Base-by-base conservation (phyloP, 2,329 filamentous ascomycete species). In the Alternaria panax region DNA sequence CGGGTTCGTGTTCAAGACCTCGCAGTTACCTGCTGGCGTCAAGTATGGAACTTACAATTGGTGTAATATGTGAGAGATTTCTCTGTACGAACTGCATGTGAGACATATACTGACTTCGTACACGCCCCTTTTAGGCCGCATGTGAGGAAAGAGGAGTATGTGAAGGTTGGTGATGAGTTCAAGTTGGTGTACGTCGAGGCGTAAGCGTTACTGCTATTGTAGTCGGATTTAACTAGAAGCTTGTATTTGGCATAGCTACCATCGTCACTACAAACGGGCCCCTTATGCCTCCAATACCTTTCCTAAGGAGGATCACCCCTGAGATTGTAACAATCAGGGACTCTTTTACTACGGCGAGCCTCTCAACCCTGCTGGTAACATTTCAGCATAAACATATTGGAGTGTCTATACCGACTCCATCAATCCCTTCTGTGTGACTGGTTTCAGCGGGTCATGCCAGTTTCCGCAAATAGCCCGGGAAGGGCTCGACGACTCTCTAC, bases 31-130 rank as follows among this genome's bases (percentile, higher is more conserved):
- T 0, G 79, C 82, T 54, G 71, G 73, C 7, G 72, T 77, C 0
- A 67, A 81, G 36, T 89, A 91, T 76, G 86, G 87, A 6, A 83
- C 80, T 1, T 93, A 93, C 78, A 92, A 94, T 75, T 94, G 84
- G 83, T 95, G 92, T 78, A 93, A 95, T 72, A 95, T 95, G 91
- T n/a, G n/a, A n/a, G n/a, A n/a, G n/a, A n/a, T n/a, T n/a, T n/a
- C n/a, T n/a, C n/a, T n/a, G n/a, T n/a, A n/a, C n/a, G n/a, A n/a
- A n/a, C n/a, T n/a, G n/a, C n/a, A n/a, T n/a, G n/a, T n/a, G n/a
- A n/a, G n/a, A n/a, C n/a, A n/a, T n/a, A n/a, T n/a, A n/a, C n/a
- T n/a, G n/a, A n/a, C n/a, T n/a, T n/a, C n/a, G n/a, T n/a, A n/a
- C n/a, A n/a, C n/a, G n/a, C n/a, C n/a, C n/a, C n/a, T n/a, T n/a